Percentiles rank a stretch among this genome's conserved stretches.
Conservation (phyloP, 78 protist genomes). For the Bodo saltans region DNA sequence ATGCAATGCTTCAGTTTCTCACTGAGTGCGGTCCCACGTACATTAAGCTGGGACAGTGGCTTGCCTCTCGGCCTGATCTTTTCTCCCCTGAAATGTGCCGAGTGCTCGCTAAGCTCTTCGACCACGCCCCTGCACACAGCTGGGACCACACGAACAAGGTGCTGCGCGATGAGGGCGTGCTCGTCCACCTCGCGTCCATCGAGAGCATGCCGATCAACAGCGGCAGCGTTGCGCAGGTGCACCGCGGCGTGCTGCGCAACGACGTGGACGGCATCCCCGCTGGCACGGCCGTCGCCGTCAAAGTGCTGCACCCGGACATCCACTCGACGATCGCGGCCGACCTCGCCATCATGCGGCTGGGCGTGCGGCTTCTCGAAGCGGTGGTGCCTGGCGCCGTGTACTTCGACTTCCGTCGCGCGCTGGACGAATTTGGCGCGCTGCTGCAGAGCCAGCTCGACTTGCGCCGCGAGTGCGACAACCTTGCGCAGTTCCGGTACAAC, state of each 20-base stretch:
- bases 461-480: slow-evolving; percentile 23
- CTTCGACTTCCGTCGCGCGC: neutral
- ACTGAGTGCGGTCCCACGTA: slow-evolving; percentile 17
- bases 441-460: slow-evolving; percentile 33
- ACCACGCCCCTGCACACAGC: neutral
- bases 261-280: neutral
- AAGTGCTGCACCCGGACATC: slow-evolving; percentile 44
- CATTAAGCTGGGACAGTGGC: slow-evolving; percentile 51
- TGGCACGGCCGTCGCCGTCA: slow-evolving; percentile 9
- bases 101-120: neutral
- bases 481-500: neutral
- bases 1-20: neutral
- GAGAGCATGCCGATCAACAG: neutral
- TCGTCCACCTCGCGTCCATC: neutral
- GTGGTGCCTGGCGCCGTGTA: neutral
- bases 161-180: neutral
- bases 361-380: neutral
- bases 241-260: neutral
- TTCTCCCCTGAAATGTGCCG: slow-evolving; percentile 1
- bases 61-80: slow-evolving; percentile 41
- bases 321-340: neutral
- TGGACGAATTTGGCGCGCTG: slow-evolving; percentile 5
- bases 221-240: slow-evolving; percentile 47
- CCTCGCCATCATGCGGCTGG: neutral
- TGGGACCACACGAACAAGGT: neutral